Conservation (phyloP, 495 filamentous ascomycete genomes). For the Aspergillus saccharolyticus region DNA sequence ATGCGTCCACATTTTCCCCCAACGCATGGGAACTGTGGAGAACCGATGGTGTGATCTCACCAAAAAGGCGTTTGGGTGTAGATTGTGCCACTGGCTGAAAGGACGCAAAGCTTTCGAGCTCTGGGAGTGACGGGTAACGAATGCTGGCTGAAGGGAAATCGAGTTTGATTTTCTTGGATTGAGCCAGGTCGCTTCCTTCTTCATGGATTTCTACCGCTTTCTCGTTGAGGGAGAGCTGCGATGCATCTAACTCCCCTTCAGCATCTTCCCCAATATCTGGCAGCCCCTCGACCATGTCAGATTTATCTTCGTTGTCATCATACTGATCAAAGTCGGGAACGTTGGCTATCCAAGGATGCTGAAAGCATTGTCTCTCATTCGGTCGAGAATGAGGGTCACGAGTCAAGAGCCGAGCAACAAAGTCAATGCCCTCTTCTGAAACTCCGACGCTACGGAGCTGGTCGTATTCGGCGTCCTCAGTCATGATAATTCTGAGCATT, state of each 20-base stretch:
- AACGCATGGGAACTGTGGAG: constrained; percentile 59
- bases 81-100: constrained; percentile 25
- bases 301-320: constrained; percentile 40
- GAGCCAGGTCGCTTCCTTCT: constrained; percentile 29
- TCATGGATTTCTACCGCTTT: constrained; percentile 28
- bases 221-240: constrained; percentile 56
- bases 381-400: constrained; percentile 64
- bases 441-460: constrained; percentile 52
- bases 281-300: constrained; percentile 35
- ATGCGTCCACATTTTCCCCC: constrained; percentile 26
- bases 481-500: constrained; percentile 83
- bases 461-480: constrained; percentile 54
- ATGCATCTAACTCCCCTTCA: constrained; percentile 50
- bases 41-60: constrained; percentile 70
- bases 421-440: constrained; percentile 61
- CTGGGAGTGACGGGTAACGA: constrained; percentile 40
- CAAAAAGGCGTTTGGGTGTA: constrained; percentile 60
- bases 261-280: constrained; percentile 41
- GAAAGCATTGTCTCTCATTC: constrained; percentile 55
- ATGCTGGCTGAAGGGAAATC: constrained; percentile 29
- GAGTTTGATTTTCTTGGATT: constrained; percentile 38
- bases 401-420: constrained; percentile 72
- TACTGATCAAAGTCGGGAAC: constrained; percentile 44
- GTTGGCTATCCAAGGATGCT: constrained; percentile 62
- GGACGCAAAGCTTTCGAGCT: constrained; percentile 38